phyloP scores from a whole-genome alignment of 176 grass and related monocot genomes.

The Areca catechu region DNA sequence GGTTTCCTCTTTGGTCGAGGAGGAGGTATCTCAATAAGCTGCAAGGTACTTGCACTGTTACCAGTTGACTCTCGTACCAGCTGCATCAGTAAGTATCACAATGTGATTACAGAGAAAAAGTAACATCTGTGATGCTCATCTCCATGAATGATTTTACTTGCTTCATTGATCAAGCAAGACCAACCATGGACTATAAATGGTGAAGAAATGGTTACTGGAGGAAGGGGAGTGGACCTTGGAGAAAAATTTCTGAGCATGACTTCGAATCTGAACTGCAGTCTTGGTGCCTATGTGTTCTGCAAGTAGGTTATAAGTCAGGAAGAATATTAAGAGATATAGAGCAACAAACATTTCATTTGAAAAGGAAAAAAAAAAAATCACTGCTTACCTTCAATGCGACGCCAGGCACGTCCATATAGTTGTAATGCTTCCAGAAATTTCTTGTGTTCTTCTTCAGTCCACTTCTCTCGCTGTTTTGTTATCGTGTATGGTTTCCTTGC shows the following conservation, averaged over 20 bases:
- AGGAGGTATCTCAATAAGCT: slow-evolving; percentile 65
- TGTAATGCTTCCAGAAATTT: slow-evolving; percentile 74
- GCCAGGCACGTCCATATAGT: slow-evolving; percentile 77
- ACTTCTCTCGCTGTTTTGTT: slow-evolving; percentile 86
- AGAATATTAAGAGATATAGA: neutral
- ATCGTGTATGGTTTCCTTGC: slow-evolving; percentile 87
- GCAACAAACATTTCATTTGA: neutral
- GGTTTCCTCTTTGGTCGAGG: slow-evolving; percentile 88
- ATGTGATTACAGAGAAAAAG: slow-evolving; percentile 14
- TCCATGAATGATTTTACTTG: slow-evolving; percentile 50
- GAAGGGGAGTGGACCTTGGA: slow-evolving; percentile 61
- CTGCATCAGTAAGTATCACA: slow-evolving; percentile 17
- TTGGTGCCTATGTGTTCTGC: slow-evolving; percentile 87
- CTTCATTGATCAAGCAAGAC: slow-evolving; percentile 50
- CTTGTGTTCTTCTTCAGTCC: slow-evolving; percentile 84
- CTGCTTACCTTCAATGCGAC: slow-evolving; percentile 56
- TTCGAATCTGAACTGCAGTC: slow-evolving; percentile 91
- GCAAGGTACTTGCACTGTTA: slow-evolving; percentile 9
- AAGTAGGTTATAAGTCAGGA: neutral
- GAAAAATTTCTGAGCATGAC: slow-evolving; percentile 97
- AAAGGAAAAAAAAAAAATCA: neutral
- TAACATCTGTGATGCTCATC: slow-evolving; percentile 12
- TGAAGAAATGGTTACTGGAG: slow-evolving; percentile 15
- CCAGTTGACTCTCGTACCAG: slow-evolving; percentile 50
- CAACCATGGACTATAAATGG: slow-evolving; percentile 31